These are phyloP conservation scores for Setaria viridis DNA, from an alignment of 202 grass and related monocot genomes.

Conservation along the genomic window DNA sequence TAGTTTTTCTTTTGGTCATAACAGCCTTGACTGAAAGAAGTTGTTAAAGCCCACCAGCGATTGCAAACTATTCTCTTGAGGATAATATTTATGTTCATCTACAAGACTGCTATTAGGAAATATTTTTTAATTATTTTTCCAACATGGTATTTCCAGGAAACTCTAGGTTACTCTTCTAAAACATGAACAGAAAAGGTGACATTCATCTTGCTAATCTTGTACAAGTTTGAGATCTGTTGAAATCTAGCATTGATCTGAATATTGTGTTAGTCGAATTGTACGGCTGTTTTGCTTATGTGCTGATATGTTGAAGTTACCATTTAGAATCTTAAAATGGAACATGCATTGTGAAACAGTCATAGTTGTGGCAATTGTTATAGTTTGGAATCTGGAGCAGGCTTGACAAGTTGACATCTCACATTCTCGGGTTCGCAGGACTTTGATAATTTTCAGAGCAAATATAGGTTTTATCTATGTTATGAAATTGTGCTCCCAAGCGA, in stretches of 20 bases:
- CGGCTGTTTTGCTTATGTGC: background rate
- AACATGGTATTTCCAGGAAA: constrained; percentile 9
- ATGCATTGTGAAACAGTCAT: background rate
- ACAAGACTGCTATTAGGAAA: background rate
- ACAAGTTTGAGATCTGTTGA: background rate
- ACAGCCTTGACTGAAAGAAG: background rate
- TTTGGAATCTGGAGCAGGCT: background rate
- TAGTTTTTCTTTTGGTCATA: background rate
- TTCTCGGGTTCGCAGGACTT: background rate
- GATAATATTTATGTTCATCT: background rate
- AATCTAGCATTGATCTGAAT: background rate
- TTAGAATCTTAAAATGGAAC: constrained; percentile 17
- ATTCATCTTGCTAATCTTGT: background rate
- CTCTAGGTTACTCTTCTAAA: background rate
- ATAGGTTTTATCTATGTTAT: constrained; percentile 21
- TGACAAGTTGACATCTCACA: background rate
- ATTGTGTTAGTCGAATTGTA: background rate
- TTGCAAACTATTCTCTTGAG: background rate
- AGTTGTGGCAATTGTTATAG: background rate
- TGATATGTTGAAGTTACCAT: background rate
- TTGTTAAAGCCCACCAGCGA: background rate
- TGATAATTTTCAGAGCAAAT: background rate
- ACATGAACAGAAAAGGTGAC: background rate
- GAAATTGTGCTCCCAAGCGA: background rate
- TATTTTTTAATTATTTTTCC: background rate